Conservation (phyloP, 441 rosid species). For the Populus hybrid region DNA sequence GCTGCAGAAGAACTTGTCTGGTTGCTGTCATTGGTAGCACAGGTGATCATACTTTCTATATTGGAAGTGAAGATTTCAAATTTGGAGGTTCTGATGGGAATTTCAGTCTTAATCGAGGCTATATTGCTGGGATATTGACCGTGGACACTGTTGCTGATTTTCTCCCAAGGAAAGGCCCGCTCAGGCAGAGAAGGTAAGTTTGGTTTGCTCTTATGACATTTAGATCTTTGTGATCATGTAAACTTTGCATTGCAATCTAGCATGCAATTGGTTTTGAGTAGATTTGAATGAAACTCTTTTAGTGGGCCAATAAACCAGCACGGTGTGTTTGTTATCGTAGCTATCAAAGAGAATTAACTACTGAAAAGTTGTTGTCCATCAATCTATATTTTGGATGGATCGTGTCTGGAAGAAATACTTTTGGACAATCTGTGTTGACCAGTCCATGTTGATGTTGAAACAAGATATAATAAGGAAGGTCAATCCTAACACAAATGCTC, state of each 20-base stretch:
- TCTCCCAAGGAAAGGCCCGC: constrained; percentile 82
- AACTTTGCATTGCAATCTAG: not conserved
- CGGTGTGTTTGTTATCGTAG: not conserved
- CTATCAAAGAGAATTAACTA: not conserved
- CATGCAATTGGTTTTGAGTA: not conserved
- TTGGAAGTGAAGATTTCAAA: constrained; percentile 68
- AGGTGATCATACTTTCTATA: constrained; percentile 35
- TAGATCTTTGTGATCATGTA: not conserved
- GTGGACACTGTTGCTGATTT: constrained; percentile 85
- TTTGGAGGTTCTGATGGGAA: constrained; percentile 74
- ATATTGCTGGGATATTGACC: constrained; percentile 84
- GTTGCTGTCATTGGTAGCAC: constrained; percentile 77
- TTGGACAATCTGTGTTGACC: not conserved
- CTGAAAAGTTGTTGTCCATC: not conserved
- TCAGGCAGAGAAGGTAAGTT: constrained; percentile 63
- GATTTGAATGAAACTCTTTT: not conserved
- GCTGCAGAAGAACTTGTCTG: constrained; percentile 68
- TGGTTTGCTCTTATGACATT: not conserved
- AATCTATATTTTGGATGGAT: not conserved
- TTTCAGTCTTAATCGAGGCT: constrained; percentile 59
- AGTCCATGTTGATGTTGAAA: not conserved
- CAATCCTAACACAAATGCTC: not conserved
- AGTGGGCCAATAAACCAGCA: not conserved
- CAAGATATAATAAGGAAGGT: not conserved
- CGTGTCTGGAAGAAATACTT: not conserved